Base-by-base conservation (phyloP, 176 grass and related monocot species). In the Rhynchospora breviuscula region DNA sequence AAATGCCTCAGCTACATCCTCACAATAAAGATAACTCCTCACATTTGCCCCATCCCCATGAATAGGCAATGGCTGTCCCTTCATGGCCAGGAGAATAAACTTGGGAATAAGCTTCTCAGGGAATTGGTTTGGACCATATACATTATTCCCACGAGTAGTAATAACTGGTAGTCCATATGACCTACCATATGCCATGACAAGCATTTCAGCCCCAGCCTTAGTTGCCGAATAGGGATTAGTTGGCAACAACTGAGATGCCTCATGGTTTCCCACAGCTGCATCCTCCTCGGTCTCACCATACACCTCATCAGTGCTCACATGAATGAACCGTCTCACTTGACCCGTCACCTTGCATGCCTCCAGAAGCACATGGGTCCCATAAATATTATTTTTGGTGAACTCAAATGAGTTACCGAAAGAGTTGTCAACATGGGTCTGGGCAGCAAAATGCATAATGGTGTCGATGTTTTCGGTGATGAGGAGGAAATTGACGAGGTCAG, bases 121-220 rank as follows among this genome's bases (percentile, higher is more conserved):
- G 53, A 95, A 95, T 87, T 95, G 93, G 85, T 92, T 87, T 45
- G 93, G 87, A 2, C 93, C 90, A 66, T 92, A 95, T 5, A 95
- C 90, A 73, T 92, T 95, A 84, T 95, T 95, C 82, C 93, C 93
- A 25, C 90, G 71, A 58, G 93, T 92, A 44, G 93, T 95, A 56
- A 95, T 95, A 65, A 95, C 90, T 0, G 93, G 90, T 33, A 95
- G 85, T 33, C 87, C 93, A 84, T 95, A 95, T 56, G 93, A 95
- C 65, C 93, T 87, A 52, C 90, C 93, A 92, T 95, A 95, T 59
- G 93, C 93, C 93, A 95, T 95, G 31, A 95, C 93, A 87, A 95
- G 93, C 90, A 95, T 95, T 83, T 95, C 93, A 26, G 90, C 93
- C 78, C 93, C 93, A 70, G 93, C 93, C 87, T 95, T 95, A 49